phyloP scores from a whole-genome alignment of 2,329 filamentous ascomycete species.

The Rutstroemia sp. region DNA sequence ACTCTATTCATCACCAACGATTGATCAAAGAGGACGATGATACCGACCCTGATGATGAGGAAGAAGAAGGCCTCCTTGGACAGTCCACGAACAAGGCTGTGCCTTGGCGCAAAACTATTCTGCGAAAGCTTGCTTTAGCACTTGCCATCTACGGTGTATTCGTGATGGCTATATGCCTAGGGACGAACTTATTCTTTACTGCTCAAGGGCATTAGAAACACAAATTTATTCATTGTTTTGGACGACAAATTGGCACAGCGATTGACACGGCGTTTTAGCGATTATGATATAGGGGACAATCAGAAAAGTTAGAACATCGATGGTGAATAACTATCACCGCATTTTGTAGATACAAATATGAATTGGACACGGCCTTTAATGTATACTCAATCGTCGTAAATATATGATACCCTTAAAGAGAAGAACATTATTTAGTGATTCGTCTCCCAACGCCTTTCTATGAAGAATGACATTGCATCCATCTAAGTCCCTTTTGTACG shows the following conservation, averaged over 20 bases:
- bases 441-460: not conserved
- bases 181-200: conserved; percentile 71
- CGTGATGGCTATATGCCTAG: conserved; percentile 84
- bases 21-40: conserved; percentile 89
- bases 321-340: not conserved
- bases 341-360: not conserved
- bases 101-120: conserved; percentile 42
- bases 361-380: not conserved
- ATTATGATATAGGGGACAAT: not conserved
- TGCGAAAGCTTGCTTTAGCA: conserved; percentile 67
- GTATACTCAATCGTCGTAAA: not conserved
- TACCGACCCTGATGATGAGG: conserved; percentile 49
- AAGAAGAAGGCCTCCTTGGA: conserved; percentile 30
- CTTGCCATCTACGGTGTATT: conserved; percentile 76
- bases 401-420: not conserved
- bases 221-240: not conserved
- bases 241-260: not conserved
- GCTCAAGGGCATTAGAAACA: conserved; percentile 45
- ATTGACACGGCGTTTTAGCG: conserved; percentile 2
- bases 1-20: conserved; percentile 78
- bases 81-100: not conserved
- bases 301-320: not conserved
- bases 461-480: too few species aligned
- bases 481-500: too few species aligned
- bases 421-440: not conserved